phyloP scores from a whole-genome alignment of 2,329 filamentous ascomycete species.

The Penicillium sp. region DNA sequence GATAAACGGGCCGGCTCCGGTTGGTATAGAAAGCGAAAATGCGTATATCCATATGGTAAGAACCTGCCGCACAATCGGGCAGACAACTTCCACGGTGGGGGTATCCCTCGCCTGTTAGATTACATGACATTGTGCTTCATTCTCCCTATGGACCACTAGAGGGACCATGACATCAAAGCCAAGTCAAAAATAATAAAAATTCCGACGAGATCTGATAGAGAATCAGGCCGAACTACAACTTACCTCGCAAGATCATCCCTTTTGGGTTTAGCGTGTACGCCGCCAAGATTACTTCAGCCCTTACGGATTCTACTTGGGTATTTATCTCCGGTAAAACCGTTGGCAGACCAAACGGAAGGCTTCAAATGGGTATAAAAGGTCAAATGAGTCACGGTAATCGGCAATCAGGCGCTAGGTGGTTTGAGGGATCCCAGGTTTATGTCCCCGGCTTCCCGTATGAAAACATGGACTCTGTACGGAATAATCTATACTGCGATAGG shows the following conservation, averaged over 20 bases:
- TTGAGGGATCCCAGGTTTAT: not conserved
- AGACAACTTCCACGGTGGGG: not conserved
- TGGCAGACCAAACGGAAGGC: not conserved
- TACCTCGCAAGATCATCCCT: slow-evolving; percentile 27
- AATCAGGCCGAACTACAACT: slow-evolving; percentile 13
- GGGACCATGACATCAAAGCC: slow-evolving; percentile 9
- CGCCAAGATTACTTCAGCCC: slow-evolving; percentile 1
- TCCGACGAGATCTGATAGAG: slow-evolving; percentile 11
- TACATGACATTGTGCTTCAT: not conserved
- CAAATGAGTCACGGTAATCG: not conserved
- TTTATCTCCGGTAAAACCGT: slow-evolving; percentile 3
- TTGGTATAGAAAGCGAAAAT: slow-evolving; percentile 2
- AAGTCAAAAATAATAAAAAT: not conserved
- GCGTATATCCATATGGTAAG: not conserved
- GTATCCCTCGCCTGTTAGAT: not conserved
- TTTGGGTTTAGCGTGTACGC: slow-evolving; percentile 26
- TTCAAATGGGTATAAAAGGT: not conserved
- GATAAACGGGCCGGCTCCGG: slow-evolving; percentile 1
- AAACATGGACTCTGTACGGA: not conserved
- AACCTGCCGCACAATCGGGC: not conserved
- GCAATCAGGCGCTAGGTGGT: not conserved
- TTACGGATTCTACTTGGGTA: too few relatives aligned
- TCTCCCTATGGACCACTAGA: not conserved
- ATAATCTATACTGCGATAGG: not conserved
- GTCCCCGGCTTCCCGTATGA: not conserved